Base-by-base conservation (phyloP, 345 rosid genomes). In the Pistacia integerrima region DNA sequence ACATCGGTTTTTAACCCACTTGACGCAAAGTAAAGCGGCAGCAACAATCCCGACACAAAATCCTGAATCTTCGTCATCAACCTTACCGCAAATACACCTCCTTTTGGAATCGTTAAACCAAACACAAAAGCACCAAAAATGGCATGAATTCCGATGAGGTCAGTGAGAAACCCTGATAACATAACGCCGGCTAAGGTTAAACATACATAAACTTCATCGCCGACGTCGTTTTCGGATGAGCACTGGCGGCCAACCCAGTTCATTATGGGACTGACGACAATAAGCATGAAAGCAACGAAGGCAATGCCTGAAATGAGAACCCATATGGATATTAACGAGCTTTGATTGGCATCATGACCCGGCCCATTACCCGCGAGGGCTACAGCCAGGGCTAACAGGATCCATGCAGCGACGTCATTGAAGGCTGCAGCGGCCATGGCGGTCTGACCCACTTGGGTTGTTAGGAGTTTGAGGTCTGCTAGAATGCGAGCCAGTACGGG, bases 1-100 rank as follows among this genome's bases (percentile, higher is more conserved):
- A 90, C 88, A 55, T 90, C 83, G 2, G 91, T 90, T 77, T 85
- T 86, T 28, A 90, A 74, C 61, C 91, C 91, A 38, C 91, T 89
- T 89, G 91, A 79, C 5, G 93, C 91, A 25, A 88, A 90, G 70
- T 90, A 88, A 0, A 88, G 78, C 0, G 91, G 91, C 57, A 86
- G 82, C 48, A 88, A 84, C 79, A 90, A 70, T 14, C 88, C 87
- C 1, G 89, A 72, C 44, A 86, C 90, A 51, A 90, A 80, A 79
- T 90, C 89, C 68, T 90, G 91, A 14, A 88, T 83, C 79, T 82
- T 82, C 82, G 49, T 80, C 2, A 86, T 86, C 77, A 90, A 36
- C 35, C 60, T 63, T 41, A 60, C 85, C 3, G 81, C 77, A 52
- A 90, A 83, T 0, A 62, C 84, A 3, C 87, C 83, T 18, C 73